Evolutionary conservation across 331 rosid genomes (phyloP), one percentile per base, ranked within the genome.

Genomic region (Quercus phellos): DNA sequence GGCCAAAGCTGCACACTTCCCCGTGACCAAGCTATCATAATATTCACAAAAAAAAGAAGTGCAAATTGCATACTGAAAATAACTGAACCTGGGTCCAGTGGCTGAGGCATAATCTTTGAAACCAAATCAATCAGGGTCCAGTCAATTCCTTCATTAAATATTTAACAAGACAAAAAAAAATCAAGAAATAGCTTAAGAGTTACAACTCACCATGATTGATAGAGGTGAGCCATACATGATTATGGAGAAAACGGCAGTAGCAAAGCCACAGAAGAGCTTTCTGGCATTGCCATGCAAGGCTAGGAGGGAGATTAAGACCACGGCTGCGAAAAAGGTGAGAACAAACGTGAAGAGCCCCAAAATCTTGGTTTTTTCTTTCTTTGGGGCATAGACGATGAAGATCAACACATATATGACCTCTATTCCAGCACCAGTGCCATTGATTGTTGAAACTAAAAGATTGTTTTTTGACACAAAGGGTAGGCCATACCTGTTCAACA

Each of bases 201-300:
- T 8, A 2, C 2, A 12, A 46, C 53, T 83, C 81, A 95, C 98
- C 97, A 92, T 87, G 50, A 95, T 90, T 50, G 99, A 84, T 55
- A 95, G 92, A n/a, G 99, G 98, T 0, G 99, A 92, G 73, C 88
- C 97, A 27, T 91, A 93, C 99, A 95, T 95, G 89, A 95, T 74
- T 58, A 92, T 88, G 56, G 99, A 91, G 76, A 93, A 92, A 24
- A 95, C 74, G 32, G 90, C 38, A 11, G 97, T 86, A 1, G 92
- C 97, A 3, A 88, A 70, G 60, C 99, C 99, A 2, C 96, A 92
- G 60, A 93, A 91, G 68, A 90, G 64, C 78, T 93, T 95, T 27
- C 99, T 82, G 73, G 24, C 0, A 0, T 63, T 68, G 76, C 75
- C 84, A 43, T 90, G 87, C 18, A 95, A 74, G 18, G 96, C 96